Evolutionary conservation across 257 asterid genomes (phyloP), one percentile per base, ranked within the genome.

Genomic region (Lantana camara): DNA sequence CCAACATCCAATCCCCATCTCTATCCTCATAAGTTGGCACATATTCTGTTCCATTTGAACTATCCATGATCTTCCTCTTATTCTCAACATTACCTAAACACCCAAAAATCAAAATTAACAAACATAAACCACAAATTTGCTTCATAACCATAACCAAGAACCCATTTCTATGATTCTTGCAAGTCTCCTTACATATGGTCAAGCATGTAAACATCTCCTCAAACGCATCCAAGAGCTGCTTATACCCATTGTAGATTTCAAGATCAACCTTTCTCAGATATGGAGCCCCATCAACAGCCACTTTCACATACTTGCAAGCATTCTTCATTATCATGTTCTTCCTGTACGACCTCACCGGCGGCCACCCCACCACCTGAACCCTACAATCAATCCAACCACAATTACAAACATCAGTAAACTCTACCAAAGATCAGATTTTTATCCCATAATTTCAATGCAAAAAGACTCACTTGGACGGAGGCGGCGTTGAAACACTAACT

Each of bases 1-100:
- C 80, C 70, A 90, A 68, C 97, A 90, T 90, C 97, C 95, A 87
- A 29, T 87, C 96, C 46, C 92, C 95, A 79, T 90, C 97, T 76
- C 80, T 87, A 52, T 87, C 96, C 72, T 87, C 97, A 57, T 90
- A 87, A 24, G 95, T 79, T 41, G 95, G 95, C 71, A 90, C 82
- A 75, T 87, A 82, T 24, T 90, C 83, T 9, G 69, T 60, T 4
- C 95, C 97, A 72, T 87, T 78, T 59, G 77, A 61, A 58, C 69
- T 14, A 24, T 87, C 97, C 82, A 81, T 47, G 17, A 83, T 79
- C 74, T 73, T 87, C 67, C 73, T 79, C 71, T 86, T 78, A 35
- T 74, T 78, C 70, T 76, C 27, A 23, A 80, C 77, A 77, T 85
- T 72, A 63, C 85, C 95, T 86, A 2, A 37, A 58, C 5, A 23